These are phyloP conservation scores for Melampsora americana DNA, from an alignment of 1,284 basidiomycete genomes.

Conservation along the genomic window DNA sequence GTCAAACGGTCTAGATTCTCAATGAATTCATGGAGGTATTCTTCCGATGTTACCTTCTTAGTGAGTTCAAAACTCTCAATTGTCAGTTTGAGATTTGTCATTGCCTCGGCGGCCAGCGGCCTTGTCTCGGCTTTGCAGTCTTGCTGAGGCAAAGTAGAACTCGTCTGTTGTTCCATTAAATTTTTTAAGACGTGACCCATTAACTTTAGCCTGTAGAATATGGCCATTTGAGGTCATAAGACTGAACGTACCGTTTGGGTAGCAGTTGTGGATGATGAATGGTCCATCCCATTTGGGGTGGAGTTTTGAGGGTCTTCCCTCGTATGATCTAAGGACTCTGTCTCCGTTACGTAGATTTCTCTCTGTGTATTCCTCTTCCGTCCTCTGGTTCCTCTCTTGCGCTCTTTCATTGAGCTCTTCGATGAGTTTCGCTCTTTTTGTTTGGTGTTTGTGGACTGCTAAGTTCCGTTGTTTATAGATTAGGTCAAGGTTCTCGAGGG, in stretches of 20 bases:
- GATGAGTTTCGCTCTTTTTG: not conserved
- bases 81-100: too few species aligned
- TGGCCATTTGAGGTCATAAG: not conserved
- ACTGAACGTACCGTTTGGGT: conserved; percentile 14
- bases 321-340: not conserved
- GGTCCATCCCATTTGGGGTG: conserved; percentile 20
- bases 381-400: not conserved
- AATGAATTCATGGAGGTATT: too few species aligned
- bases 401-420: conserved; percentile 20
- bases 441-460: not conserved
- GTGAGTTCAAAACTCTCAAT: too few species aligned
- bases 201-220: not conserved
- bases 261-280: not conserved
- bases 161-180: not conserved
- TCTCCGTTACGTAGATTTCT: too few species aligned
- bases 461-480: not conserved
- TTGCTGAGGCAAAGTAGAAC: too few species aligned
- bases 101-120: too few species aligned
- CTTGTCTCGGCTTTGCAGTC: too few species aligned
- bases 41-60: too few species aligned
- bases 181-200: not conserved
- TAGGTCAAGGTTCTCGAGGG: not conserved
- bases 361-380: not conserved
- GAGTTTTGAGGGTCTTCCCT: not conserved
- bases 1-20: too few species aligned